Evolutionary conservation across 805 yeast species (phyloP).

Genomic region (Hanseniaspora taiwanica): DNA sequence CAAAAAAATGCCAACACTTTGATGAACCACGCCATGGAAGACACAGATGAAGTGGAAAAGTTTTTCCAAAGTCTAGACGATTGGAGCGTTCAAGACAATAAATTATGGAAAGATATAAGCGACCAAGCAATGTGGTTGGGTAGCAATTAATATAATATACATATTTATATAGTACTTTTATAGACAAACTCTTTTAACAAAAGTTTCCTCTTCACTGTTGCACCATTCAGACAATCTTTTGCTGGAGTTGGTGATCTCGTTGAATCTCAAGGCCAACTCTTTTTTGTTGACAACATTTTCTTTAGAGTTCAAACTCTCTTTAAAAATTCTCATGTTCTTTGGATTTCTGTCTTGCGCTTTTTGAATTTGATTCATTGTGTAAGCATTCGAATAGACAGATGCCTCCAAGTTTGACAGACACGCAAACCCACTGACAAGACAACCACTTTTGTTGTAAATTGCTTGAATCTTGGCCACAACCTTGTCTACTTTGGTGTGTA

Average conservation of each 20-base stretch:
- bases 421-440: constrained; percentile 47
- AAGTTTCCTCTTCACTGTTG: constrained; percentile 31
- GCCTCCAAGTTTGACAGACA: constrained; percentile 29
- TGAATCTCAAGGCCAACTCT: constrained; percentile 15
- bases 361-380: constrained; percentile 8
- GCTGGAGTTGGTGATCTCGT: constrained; percentile 25
- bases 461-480: constrained; percentile 35
- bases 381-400: constrained; percentile 7
- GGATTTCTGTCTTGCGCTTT: constrained; percentile 5
- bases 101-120: constrained; percentile 68
- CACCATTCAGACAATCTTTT: constrained; percentile 57
- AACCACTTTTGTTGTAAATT: constrained; percentile 43
- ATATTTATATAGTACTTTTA: constrained; percentile 2
- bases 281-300: constrained; percentile 30
- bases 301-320: constrained; percentile 27
- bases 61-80: constrained; percentile 19
- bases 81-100: constrained; percentile 30
- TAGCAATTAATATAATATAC: constrained; percentile 15
- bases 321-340: constrained; percentile 11
- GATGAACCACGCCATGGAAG: constrained; percentile 21
- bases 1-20: constrained; percentile 20
- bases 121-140: constrained; percentile 67
- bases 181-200: constrained; percentile 31
- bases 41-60: constrained; percentile 25
- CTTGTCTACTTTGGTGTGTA: constrained; percentile 28